Base-by-base conservation (phyloP, 805 yeast species). In the Myxozyma nipponensis region DNA sequence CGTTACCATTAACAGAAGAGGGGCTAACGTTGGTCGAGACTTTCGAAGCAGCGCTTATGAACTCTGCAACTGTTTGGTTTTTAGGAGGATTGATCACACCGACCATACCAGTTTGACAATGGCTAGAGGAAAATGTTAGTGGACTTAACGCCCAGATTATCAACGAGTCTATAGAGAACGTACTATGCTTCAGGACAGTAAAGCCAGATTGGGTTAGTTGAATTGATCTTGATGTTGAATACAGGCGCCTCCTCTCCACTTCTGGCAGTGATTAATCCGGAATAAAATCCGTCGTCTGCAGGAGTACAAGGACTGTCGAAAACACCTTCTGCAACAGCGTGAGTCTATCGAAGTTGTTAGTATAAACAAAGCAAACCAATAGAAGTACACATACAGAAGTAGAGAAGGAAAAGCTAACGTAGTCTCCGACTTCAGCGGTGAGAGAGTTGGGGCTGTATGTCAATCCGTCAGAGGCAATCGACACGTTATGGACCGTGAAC, bases 101-200 rank as follows among this genome's bases (percentile, higher is more conserved):
- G 21, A 52, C 60, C 62, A 58, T 59, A 15, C 62, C 63, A 34
- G 38, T 24, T 45, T 53, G 62, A 47, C 63, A 59, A 39, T 59
- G 63, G 38, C 49, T 44, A 19, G 30, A 40, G 35, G 2, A 28
- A 28, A 7, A 25, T 22, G 24, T 46, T 10, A 39, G 37, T 23
- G n/a, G 17, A 10, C 4, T 24, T 22, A 13, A 19, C 15, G 10
- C 34, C 3, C 17, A 10, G 17, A 22, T 28, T 17, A 23, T 22
- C 7, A n/a, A n/a, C n/a, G n/a, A n/a, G n/a, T n/a, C n/a, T n/a
- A n/a, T n/a, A 17, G 28, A n/a, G 15, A 3, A 40, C 44, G 6
- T 39, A 46, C 42, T 15, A 49, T 2, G 62, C 56, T 47, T 59
- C 62, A 6, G 62, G 54, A 44, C 63, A 59, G 47, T 59, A 59